Percentiles rank a stretch among this genome's conserved stretches.
These are phyloP conservation scores for Eutrema salsugineum DNA, from an alignment of 441 rosid genomes.

Conservation along the genomic window DNA sequence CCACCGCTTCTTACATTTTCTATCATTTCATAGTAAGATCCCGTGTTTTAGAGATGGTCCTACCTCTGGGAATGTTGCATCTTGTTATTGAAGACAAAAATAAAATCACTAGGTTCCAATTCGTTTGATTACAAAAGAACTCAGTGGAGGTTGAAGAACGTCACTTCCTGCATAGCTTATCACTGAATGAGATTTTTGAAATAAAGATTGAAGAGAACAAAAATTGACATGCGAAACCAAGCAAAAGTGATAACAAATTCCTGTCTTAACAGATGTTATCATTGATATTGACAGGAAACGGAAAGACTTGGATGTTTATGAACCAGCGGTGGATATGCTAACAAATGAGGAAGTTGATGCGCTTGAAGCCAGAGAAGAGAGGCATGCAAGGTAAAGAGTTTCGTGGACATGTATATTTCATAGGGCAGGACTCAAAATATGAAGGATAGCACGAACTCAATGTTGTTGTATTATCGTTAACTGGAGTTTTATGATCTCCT, in stretches of 20 bases:
- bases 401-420: neutral
- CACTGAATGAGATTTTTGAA: neutral
- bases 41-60: neutral
- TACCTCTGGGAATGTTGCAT: neutral
- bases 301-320: slow-evolving; percentile 85
- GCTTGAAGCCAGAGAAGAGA: slow-evolving; percentile 83
- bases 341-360: slow-evolving; percentile 84
- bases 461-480: slow-evolving; percentile 15
- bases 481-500: neutral
- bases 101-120: neutral
- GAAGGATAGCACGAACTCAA: neutral
- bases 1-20: neutral
- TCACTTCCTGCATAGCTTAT: neutral
- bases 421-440: neutral
- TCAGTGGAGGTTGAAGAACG: neutral
- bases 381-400: slow-evolving; percentile 38
- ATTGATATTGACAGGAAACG: slow-evolving; percentile 57
- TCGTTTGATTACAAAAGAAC: neutral
- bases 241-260: neutral
- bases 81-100: neutral
- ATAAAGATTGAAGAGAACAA: neutral
- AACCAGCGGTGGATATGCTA: slow-evolving; percentile 70
- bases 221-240: neutral
- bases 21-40: neutral
- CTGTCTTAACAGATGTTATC: neutral